Base-by-base conservation (phyloP, 23 red algal species). In the Gracilariopsis chorda region DNA sequence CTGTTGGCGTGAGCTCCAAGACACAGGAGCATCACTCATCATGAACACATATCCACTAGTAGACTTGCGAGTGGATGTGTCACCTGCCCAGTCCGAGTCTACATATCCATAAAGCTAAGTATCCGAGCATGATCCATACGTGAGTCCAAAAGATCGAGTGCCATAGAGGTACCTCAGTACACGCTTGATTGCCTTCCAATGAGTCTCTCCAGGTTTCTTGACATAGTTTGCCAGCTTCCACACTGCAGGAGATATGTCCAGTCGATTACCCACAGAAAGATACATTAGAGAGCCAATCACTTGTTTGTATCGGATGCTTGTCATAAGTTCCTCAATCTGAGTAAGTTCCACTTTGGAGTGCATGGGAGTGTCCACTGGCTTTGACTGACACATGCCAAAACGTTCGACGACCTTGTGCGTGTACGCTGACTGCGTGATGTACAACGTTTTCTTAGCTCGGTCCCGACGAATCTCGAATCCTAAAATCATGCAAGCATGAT, bases 381-480 rank as follows among this genome's bases (percentile, higher is more conserved):
- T 90, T 23, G 55, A 25, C 16, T 49, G 51, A 46, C 7, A 34
- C 86, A 82, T 80, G 6, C 73, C 62, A 61, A 90, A 82, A 23
- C 60, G 42, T 65, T 90, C 46, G 7, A 90, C 16, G 32, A 61
- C 86, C 34, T 80, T 52, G 45, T 67, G 2, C 40, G 62, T 57
- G 63, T 87, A 87, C 12, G 2, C 10, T 11, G 8, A 72, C 62
- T 75, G 84, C 2, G 84, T 40, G 21, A 88, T 34, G n/a, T 57
- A 59, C 10, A 77, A 43, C 51, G 10, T 3, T 21, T 21, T 47
- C 42, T 88, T 33, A 8, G 14, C 12, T 53, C 42, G 25, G 16
- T 65, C 59, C 25, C 84, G 84, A 57, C 76, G 63, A 25, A 53
- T 88, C 43, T 88, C 84, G 32, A 88, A 77, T 28, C 84, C 63